These are phyloP conservation scores for Colletotrichum tanaceti DNA, from an alignment of 2,329 filamentous ascomycete genomes.

Conservation along the genomic window DNA sequence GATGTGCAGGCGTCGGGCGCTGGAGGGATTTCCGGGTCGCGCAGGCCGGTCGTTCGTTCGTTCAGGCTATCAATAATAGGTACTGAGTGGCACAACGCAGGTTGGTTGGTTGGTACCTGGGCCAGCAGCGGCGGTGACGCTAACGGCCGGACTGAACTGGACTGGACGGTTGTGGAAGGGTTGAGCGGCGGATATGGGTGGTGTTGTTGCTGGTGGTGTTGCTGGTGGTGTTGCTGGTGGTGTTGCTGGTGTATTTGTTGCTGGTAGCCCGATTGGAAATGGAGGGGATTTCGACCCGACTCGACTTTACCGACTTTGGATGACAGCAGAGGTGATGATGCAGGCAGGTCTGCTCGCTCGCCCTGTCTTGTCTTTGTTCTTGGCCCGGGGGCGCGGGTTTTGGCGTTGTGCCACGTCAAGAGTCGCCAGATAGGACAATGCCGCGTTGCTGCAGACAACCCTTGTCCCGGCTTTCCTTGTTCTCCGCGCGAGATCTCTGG, in stretches of 20 bases:
- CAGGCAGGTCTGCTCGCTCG: too few species aligned
- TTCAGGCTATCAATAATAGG: background rate
- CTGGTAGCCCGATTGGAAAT: too few species aligned
- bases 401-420: conserved; percentile 19
- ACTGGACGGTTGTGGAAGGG: background rate
- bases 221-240: too few species aligned
- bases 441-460: background rate
- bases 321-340: too few species aligned
- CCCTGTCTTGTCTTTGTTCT: too few species aligned
- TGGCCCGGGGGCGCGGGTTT: background rate
- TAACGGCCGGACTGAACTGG: background rate
- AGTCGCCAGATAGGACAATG: background rate
- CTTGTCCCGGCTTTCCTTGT: background rate
- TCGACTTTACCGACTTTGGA: background rate
- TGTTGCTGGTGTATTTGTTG: too few species aligned
- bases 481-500: too few species aligned
- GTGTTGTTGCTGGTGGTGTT: background rate
- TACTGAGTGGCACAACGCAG: background rate
- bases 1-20: background rate
- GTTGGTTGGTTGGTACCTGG: too few species aligned
- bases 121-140: background rate
- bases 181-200: background rate
- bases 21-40: background rate
- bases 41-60: too few species aligned
- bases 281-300: background rate